phyloP scores from a whole-genome alignment of 371 early-diverging fungal species.

The Rhizopus delemar region DNA sequence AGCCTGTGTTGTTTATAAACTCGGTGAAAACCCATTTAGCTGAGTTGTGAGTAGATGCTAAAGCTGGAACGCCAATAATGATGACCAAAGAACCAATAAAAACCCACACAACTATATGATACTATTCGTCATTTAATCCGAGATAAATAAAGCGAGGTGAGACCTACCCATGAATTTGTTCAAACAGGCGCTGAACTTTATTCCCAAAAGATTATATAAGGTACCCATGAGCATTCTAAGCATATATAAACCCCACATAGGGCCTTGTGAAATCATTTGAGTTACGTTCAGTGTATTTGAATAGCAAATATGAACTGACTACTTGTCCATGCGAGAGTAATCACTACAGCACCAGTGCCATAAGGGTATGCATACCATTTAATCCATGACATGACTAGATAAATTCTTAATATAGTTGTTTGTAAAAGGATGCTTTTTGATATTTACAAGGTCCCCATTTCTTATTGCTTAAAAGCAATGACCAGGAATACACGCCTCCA shows the following conservation, averaged over 20 bases:
- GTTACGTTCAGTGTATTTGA: slow-evolving; percentile 23
- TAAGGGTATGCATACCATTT: slow-evolving; percentile 35
- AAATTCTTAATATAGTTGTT: no score
- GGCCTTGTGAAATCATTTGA: slow-evolving; percentile 29
- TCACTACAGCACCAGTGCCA: slow-evolving; percentile 27
- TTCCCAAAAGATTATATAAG: slow-evolving; percentile 30
- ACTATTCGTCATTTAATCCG: not conserved
- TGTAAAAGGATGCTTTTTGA: not conserved
- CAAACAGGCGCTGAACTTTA: slow-evolving; percentile 29
- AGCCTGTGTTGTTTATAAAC: slow-evolving; percentile 42
- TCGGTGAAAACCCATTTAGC: slow-evolving; percentile 46
- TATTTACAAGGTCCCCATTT: slow-evolving; percentile 43
- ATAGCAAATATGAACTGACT: slow-evolving; percentile 32
- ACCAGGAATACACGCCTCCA: slow-evolving; percentile 44
- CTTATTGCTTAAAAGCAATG: slow-evolving; percentile 30
- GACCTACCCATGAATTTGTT: slow-evolving; percentile 36
- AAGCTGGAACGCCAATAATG: slow-evolving; percentile 33
- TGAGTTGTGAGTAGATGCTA: slow-evolving; percentile 35
- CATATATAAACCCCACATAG: slow-evolving; percentile 42
- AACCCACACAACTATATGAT: slow-evolving; percentile 33
- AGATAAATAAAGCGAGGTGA: slow-evolving; percentile 8
- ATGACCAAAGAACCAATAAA: slow-evolving; percentile 38
- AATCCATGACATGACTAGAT: no score
- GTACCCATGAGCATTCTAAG: slow-evolving; percentile 23
- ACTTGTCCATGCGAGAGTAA: slow-evolving; percentile 37